Evolutionary conservation across 2,329 filamentous ascomycete genomes (phyloP).

Genomic region (Teratosphaeria nubilosa): DNA sequence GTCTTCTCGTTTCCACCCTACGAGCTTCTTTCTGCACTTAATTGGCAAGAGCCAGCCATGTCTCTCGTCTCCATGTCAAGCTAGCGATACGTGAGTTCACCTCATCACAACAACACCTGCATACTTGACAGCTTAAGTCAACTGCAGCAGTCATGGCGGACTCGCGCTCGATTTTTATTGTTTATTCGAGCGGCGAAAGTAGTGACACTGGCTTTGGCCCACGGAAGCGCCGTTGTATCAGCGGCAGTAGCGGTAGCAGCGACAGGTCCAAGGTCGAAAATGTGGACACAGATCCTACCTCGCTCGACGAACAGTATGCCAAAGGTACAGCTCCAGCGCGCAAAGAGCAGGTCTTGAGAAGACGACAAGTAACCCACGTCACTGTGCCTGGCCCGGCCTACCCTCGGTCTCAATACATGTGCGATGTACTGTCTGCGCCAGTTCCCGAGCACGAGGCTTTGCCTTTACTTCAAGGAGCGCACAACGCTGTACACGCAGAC

Average conservation of each 20-base stretch:
- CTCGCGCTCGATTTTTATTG: neutral
- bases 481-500: neutral
- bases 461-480: neutral
- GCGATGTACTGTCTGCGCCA: neutral
- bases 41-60: too few species aligned
- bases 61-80: too few species aligned
- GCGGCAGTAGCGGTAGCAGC: neutral
- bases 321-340: neutral
- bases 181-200: neutral
- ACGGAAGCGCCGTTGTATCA: neutral
- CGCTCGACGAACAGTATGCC: neutral
- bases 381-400: neutral
- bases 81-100: too few species aligned
- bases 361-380: neutral
- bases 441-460: neutral
- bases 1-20: too few species aligned
- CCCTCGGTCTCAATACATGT: constrained; percentile 3
- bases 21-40: neutral
- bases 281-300: neutral
- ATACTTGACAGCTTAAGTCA: neutral
- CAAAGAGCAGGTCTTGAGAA: neutral
- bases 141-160: neutral
- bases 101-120: too few species aligned
- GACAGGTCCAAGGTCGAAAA: neutral
- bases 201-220: neutral